Conservation (phyloP, 2,329 filamentous ascomycete genomes). For the Hortaea sp. region DNA sequence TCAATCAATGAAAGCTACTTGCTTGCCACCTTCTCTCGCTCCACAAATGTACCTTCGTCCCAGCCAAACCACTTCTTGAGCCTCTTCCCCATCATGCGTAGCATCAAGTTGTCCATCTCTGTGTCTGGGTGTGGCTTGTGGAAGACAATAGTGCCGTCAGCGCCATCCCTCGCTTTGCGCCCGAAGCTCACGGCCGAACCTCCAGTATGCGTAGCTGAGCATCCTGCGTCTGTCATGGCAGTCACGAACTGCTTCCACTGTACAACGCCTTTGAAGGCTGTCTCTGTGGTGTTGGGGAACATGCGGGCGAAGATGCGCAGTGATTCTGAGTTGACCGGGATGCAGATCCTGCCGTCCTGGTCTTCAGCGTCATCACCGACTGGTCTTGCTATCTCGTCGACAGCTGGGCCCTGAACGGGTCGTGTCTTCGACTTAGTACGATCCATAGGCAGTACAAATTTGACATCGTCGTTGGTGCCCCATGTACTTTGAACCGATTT, state of each 20-base stretch:
- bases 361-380: background rate
- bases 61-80: constrained; percentile 23
- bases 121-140: constrained; percentile 8
- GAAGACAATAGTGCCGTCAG: background rate
- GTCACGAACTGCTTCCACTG: constrained; percentile 5
- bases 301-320: constrained; percentile 3
- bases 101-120: constrained; percentile 5
- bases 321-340: background rate
- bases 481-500: background rate
- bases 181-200: constrained; percentile 5
- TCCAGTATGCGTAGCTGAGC: background rate
- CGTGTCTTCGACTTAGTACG: background rate
- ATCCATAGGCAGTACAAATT: background rate
- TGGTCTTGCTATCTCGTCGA: background rate
- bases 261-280: background rate
- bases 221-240: constrained; percentile 6
- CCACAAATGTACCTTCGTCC: constrained; percentile 12
- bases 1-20: no score
- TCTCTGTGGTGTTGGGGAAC: background rate
- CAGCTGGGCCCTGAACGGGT: background rate
- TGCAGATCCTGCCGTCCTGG: background rate
- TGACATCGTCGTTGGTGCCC: background rate
- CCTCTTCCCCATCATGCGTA: constrained; percentile 16
- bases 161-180: background rate
- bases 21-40: constrained; percentile 3